Evolutionary conservation across 352 stramenopile species (phyloP), one percentile per base, ranked within the genome.

Genomic region (Pythium folliculosum): DNA sequence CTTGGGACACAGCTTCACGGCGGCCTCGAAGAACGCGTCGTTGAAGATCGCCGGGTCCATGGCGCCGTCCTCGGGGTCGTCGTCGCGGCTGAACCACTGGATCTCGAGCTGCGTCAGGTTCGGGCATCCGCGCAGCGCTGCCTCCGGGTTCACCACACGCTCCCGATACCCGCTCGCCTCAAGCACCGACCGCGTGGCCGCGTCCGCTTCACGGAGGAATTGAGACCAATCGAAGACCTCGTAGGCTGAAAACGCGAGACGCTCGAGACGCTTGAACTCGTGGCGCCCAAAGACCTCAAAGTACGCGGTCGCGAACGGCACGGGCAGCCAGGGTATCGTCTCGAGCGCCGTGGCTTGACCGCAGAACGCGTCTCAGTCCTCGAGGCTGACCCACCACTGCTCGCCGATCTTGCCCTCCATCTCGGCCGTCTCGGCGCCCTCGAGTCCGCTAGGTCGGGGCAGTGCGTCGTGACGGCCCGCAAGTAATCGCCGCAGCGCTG

Each of bases 291-390:
- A 56, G 3, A 56, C 25, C 19, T 38, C 49, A 23, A 56, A 40
- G 25, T 40, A 56, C 23, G 23, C 23, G 12, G 49, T 56, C 27
- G 49, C 49, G 19, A 56, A 56, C 23, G 49, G 49, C 25, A 56
- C 25, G 14, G 23, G 4, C 14, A 40, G 0, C 49, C 49, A 56
- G 25, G 40, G 12, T 3, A 56, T 17, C 13, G 1, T 32, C 49
- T 38, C 23, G 2, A 56, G 23, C 25, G 12, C 23, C 6, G 5
- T 40, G 49, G 12, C 38, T 25, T 21, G 1, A 14, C 23, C 9
- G 5, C 49, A 37, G 10, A 56, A 56, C 16, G 17, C n/a, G 10
- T 56, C 49, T 25, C 49, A 56, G 3, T 9, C 16, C 13, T 23
- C 49, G 16, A 56, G 3, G 16, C 25, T 56, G 13, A 56, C 13